phyloP scores from a whole-genome alignment of 2,329 filamentous ascomycete genomes.

The Epicoccum nigrum region DNA sequence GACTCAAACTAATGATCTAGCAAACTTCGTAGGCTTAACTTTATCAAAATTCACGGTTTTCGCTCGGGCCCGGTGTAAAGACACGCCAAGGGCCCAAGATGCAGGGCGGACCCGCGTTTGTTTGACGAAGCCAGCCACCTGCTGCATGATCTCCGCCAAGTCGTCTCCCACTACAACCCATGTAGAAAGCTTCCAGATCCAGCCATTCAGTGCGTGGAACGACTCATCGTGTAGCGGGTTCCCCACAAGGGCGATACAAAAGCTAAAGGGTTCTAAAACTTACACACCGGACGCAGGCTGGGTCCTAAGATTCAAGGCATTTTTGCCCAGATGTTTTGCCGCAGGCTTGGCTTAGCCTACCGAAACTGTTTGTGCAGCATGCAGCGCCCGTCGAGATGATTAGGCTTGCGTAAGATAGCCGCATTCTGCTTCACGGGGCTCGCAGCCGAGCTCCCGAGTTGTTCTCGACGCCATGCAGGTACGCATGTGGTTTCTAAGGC shows the following conservation, averaged over 20 bases:
- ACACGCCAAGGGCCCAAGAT: slow-evolving; percentile 13
- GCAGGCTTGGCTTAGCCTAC: not conserved
- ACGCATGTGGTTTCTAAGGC: slow-evolving; percentile 6
- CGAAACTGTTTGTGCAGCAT: slow-evolving; percentile 17
- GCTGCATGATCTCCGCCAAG: slow-evolving; percentile 19
- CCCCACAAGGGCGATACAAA: slow-evolving; percentile 25
- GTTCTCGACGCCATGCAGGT: slow-evolving; percentile 18
- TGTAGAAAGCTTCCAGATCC: slow-evolving; percentile 18
- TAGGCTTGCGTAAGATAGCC: slow-evolving; percentile 1
- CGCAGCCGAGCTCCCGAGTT: slow-evolving; percentile 10
- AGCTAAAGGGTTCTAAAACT: slow-evolving; percentile 1
- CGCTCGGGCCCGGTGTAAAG: slow-evolving; percentile 9
- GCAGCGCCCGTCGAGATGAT: not conserved
- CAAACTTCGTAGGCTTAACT: not conserved
- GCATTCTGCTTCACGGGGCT: not conserved
- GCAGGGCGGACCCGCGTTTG: slow-evolving; percentile 13
- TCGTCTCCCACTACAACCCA: slow-evolving; percentile 7
- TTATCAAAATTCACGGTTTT: not conserved
- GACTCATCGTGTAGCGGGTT: slow-evolving; percentile 10
- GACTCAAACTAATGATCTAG: not conserved
- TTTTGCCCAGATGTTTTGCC: slow-evolving; percentile 19
- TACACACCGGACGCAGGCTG: slow-evolving; percentile 8
- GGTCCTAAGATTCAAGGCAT: slow-evolving; percentile 12
- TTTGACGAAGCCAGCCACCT: slow-evolving; percentile 19
- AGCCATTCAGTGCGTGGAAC: slow-evolving; percentile 16